Evolutionary conservation across 345 rosid species (phyloP).

Genomic region (Lagerstroemia speciosa): DNA sequence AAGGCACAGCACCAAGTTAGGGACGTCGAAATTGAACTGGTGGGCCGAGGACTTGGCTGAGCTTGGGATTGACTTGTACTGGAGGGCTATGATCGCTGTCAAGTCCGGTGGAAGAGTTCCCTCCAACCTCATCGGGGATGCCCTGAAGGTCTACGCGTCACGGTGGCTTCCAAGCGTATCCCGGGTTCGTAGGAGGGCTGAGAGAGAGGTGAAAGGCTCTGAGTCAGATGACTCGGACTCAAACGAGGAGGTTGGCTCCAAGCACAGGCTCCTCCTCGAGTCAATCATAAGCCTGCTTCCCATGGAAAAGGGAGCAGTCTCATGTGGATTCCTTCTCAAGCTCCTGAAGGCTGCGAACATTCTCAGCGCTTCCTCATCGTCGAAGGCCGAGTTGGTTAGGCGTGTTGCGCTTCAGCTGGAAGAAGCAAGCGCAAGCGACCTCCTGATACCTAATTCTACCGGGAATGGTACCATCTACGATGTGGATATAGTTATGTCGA

Average conservation of each 20-base stretch:
- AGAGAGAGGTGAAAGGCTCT: constrained; percentile 20
- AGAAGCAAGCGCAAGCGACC: constrained; percentile 71
- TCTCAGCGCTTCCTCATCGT: constrained; percentile 56
- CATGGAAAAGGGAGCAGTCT: constrained; percentile 61
- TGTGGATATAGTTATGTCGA: constrained; percentile 61
- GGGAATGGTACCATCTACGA: constrained; percentile 47
- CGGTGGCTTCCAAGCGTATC: constrained; percentile 73
- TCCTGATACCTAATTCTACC: constrained; percentile 64
- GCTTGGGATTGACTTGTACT: constrained; percentile 73
- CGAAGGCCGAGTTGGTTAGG: constrained; percentile 72
- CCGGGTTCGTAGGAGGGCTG: constrained; percentile 28
- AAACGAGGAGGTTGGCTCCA: constrained; percentile 36
- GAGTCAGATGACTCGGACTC: constrained; percentile 65
- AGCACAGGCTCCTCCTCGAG: constrained; percentile 69
- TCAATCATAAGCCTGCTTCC: constrained; percentile 84
- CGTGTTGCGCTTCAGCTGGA: constrained; percentile 79
- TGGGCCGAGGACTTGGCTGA: constrained; percentile 99
- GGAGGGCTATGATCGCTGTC: constrained; percentile 83
- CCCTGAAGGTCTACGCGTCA: constrained; percentile 71
- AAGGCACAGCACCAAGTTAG: constrained; percentile 20
- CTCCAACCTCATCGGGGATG: constrained; percentile 61
- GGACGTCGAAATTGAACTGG: constrained; percentile 30
- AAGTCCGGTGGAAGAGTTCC: constrained; percentile 76
- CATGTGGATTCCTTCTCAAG: constrained; percentile 80
- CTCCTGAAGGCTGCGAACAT: constrained; percentile 77